phyloP scores from a whole-genome alignment of 2,329 filamentous ascomycete species.

The Botrytis sinoallii region DNA sequence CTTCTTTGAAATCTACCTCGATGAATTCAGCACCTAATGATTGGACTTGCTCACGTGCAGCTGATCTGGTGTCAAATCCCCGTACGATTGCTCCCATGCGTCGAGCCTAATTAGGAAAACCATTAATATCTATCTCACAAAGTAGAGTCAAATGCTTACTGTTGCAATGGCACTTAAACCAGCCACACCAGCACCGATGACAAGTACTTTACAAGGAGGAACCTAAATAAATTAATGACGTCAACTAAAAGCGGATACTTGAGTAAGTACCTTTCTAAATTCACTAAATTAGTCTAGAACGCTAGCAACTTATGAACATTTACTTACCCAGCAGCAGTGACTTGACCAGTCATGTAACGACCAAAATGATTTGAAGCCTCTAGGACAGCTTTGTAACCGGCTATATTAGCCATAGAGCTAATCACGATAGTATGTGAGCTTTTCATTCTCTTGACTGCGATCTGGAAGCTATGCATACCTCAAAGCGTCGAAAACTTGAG shows the following conservation, averaged over 20 bases:
- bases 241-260: constrained; percentile 6
- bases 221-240: constrained; percentile 54
- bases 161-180: constrained; percentile 86
- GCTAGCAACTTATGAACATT: not conserved
- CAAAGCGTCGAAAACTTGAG: constrained; percentile 83
- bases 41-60: constrained; percentile 83
- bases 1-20: constrained; percentile 80
- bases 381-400: constrained; percentile 86
- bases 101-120: constrained; percentile 50
- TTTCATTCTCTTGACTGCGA: constrained; percentile 3
- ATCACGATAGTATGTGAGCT: constrained; percentile 16
- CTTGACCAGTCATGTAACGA: constrained; percentile 82
- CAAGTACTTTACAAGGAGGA: constrained; percentile 82
- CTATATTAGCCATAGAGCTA: constrained; percentile 92
- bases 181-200: constrained; percentile 87
- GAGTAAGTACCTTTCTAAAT: constrained; percentile 33
- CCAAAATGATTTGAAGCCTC: constrained; percentile 89
- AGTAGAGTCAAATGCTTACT: constrained; percentile 37
- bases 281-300: constrained; percentile 31
- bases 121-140: constrained; percentile 7
- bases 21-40: constrained; percentile 88
- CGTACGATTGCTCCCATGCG: constrained; percentile 86
- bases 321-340: constrained; percentile 73
- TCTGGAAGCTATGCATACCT: constrained; percentile 34
- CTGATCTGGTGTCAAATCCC: constrained; percentile 88